A percentile compares a stretch with the other conserved stretches of the same genome.
These are phyloP conservation scores for Trypanosoma melophagium DNA, from an alignment of 208 protist species.

Conservation along the genomic window DNA sequence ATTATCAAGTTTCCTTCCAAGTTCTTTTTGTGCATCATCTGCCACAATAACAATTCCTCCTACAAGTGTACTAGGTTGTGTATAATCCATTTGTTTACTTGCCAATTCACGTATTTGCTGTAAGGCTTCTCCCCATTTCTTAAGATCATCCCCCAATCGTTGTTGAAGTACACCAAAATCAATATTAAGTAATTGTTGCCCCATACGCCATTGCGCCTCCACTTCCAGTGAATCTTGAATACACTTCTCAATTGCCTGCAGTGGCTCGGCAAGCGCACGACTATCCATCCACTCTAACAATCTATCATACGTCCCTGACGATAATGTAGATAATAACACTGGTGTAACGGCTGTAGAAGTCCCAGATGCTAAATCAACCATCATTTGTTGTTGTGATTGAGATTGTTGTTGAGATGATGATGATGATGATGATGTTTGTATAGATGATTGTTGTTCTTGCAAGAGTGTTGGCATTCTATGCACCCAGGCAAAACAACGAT, in stretches of 20 bases:
- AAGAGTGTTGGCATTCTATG: slow-evolving; percentile 64
- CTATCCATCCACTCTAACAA: slow-evolving; percentile 53
- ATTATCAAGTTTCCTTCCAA: slow-evolving; percentile 81
- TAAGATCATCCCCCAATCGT: slow-evolving; percentile 72
- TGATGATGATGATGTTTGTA: too few species aligned
- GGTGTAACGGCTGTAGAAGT: slow-evolving; percentile 7
- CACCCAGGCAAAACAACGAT: slow-evolving; percentile 74
- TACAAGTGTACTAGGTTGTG: slow-evolving; percentile 81
- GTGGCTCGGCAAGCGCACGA: slow-evolving; percentile 53
- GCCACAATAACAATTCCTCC: slow-evolving; percentile 84
- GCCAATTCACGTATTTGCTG: slow-evolving; percentile 68
- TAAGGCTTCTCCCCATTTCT: slow-evolving; percentile 67
- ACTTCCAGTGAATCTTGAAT: slow-evolving; percentile 71
- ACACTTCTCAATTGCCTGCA: slow-evolving; percentile 77
- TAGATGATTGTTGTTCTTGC: slow-evolving; percentile 29
- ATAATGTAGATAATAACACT: neutral
- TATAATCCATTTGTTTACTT: slow-evolving; percentile 80
- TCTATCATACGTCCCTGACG: slow-evolving; percentile 36
- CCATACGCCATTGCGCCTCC: slow-evolving; percentile 80
- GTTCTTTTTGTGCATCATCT: slow-evolving; percentile 81
- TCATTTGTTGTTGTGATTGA: neutral
- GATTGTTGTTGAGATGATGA: neutral
- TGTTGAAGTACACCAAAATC: slow-evolving; percentile 84
- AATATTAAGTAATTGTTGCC: slow-evolving; percentile 83
- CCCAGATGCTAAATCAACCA: neutral